Conservation (phyloP, 305 asterid genomes). For the Fraxinus baroniana region DNA sequence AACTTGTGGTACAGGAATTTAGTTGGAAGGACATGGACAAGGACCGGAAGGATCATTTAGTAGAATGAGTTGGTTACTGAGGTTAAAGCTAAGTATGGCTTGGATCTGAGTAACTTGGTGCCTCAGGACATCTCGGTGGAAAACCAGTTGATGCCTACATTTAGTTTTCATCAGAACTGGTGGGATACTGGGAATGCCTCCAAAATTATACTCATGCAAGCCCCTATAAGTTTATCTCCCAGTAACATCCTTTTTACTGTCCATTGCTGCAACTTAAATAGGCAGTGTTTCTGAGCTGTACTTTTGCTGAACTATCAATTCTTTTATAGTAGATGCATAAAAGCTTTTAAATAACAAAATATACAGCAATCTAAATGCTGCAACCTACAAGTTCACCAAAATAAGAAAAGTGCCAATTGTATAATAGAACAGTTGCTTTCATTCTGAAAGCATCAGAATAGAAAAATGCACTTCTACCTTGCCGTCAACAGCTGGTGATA, state of each 20-base stretch:
- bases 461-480: constrained; percentile 31
- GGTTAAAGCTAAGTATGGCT: background rate
- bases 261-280: background rate
- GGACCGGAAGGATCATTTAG: background rate
- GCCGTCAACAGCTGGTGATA: constrained; percentile 49
- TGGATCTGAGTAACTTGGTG: background rate
- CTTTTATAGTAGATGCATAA: background rate
- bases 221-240: background rate
- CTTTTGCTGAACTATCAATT: background rate
- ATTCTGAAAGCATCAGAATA: constrained; percentile 9
- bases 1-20: background rate
- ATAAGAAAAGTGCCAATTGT: background rate
- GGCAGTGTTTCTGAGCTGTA: background rate
- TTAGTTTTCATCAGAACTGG: background rate
- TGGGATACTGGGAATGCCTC: background rate
- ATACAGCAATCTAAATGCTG: background rate
- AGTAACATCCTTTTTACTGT: background rate
- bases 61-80: background rate
- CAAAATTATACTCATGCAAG: background rate
- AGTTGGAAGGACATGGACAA: background rate
- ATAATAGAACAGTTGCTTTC: no score
- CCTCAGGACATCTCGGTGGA: background rate
- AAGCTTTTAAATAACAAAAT: background rate
- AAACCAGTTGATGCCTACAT: background rate
- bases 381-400: background rate